Percentiles rank a stretch among this genome's conserved stretches.
These are phyloP conservation scores for Magnusiomyces ingens DNA, from an alignment of 1,139 yeast genomes.

Conservation along the genomic window DNA sequence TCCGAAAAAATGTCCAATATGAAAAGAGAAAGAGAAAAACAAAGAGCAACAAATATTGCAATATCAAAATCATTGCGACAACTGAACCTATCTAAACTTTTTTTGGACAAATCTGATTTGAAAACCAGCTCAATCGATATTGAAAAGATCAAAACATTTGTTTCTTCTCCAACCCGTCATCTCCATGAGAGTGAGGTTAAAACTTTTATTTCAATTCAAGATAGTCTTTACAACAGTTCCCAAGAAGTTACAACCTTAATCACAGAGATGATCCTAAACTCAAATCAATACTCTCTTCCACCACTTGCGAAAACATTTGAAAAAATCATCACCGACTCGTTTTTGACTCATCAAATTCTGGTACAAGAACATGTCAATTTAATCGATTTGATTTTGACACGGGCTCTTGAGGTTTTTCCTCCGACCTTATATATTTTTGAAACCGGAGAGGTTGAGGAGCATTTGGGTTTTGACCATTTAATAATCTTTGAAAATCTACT, in stretches of 20 bases:
- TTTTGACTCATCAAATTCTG: background rate
- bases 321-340: conserved; percentile 1
- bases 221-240: background rate
- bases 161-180: background rate
- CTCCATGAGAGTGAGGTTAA: background rate
- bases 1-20: background rate
- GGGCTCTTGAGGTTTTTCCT: conserved; percentile 19
- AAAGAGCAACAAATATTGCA: background rate
- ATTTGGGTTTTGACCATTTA: conserved; percentile 18
- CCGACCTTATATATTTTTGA: conserved; percentile 16
- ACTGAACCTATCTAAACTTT: background rate
- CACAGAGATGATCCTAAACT: conserved; percentile 8
- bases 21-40: background rate
- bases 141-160: background rate
- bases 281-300: conserved; percentile 12
- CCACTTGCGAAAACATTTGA: conserved; percentile 9
- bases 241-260: background rate
- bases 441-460: conserved; percentile 18
- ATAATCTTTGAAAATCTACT: conserved; percentile 15
- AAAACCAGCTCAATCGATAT: background rate
- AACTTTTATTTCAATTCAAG: background rate
- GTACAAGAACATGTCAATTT: conserved; percentile 8
- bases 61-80: background rate
- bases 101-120: background rate
- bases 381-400: conserved; percentile 14